These are phyloP conservation scores for Dactylonectria macrodidyma DNA, from an alignment of 2,329 filamentous ascomycete genomes.

Conservation along the genomic window DNA sequence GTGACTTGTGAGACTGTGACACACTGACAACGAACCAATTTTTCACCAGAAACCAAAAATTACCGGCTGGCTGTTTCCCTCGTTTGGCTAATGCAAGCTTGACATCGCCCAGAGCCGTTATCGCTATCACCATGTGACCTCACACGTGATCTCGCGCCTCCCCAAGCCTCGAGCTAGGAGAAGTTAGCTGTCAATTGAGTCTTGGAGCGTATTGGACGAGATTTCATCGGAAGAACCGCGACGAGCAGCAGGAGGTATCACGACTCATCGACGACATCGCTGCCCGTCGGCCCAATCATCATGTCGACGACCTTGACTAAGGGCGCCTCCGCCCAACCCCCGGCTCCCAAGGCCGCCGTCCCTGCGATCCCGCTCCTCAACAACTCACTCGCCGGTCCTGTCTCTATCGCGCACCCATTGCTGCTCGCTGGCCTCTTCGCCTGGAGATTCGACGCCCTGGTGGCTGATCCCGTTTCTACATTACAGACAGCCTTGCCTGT, in stretches of 20 bases:
- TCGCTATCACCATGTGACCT: constrained; percentile 36
- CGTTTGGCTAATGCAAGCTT: neutral
- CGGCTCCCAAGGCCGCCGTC: constrained; percentile 48
- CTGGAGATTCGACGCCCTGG: constrained; percentile 75
- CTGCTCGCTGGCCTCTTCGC: constrained; percentile 77
- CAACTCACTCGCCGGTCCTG: constrained; percentile 59
- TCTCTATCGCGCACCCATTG: constrained; percentile 78
- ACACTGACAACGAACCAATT: constrained; percentile 7
- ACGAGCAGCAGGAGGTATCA: constrained; percentile 32
- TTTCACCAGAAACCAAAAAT: constrained; percentile 5
- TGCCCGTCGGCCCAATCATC: constrained; percentile 54
- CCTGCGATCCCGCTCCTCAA: constrained; percentile 57
- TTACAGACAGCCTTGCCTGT: constrained; percentile 74
- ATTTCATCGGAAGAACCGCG: constrained; percentile 29
- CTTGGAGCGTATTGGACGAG: constrained; percentile 4
- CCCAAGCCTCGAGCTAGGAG: constrained; percentile 21
- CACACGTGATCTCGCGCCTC: constrained; percentile 34
- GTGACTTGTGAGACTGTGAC: neutral
- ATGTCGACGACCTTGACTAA: constrained; percentile 56
- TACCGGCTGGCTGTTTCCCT: constrained; percentile 14
- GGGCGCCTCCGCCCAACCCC: constrained; percentile 47
- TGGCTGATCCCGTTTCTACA: constrained; percentile 77
- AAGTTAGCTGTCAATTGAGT: constrained; percentile 32
- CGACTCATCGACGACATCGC: constrained; percentile 47
- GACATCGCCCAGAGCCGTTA: constrained; percentile 35